Percentiles rank a stretch among this genome's conserved stretches.
Conservation (phyloP, 2,329 filamentous ascomycete species). For the Cercospora janseana region DNA sequence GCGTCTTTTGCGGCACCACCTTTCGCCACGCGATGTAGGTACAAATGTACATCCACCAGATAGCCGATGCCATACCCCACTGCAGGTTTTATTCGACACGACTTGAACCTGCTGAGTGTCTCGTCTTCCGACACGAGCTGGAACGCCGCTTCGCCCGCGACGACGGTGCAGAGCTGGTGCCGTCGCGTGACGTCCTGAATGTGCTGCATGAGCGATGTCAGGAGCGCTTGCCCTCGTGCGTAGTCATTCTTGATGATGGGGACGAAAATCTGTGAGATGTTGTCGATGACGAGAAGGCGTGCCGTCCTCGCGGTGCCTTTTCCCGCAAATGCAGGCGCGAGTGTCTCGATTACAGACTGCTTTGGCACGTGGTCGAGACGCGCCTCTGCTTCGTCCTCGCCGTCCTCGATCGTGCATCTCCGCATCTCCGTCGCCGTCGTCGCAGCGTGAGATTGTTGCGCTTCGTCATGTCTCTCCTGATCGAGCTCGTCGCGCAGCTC, state of each 20-base stretch:
- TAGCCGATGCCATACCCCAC: conserved; percentile 40
- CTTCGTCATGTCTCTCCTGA: neutral
- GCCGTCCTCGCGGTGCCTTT: neutral
- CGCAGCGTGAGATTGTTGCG: neutral
- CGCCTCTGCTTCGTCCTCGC: conserved; percentile 42
- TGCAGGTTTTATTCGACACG: conserved; percentile 39
- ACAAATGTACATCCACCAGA: conserved; percentile 43
- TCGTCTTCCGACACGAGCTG: conserved; percentile 24
- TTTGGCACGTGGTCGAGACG: too few species aligned
- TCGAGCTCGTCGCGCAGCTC: conserved; percentile 44
- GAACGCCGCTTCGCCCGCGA: conserved; percentile 17
- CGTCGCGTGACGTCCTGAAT: conserved; percentile 41
- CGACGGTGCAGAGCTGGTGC: conserved; percentile 40
- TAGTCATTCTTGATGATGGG: conserved; percentile 34
- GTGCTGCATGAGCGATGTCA: conserved; percentile 44
- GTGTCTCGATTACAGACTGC: too few species aligned
- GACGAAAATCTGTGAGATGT: conserved; percentile 29
- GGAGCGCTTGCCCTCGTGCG: conserved; percentile 41
- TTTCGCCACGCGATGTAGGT: conserved; percentile 34
- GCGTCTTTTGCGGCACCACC: conserved; percentile 23
- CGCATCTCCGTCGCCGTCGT: neutral
- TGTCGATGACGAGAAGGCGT: conserved; percentile 32
- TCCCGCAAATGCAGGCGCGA: too few species aligned
- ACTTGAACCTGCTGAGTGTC: conserved; percentile 44
- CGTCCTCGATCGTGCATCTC: conserved; percentile 36